Percentiles rank a stretch among this genome's conserved stretches.
These are phyloP conservation scores for Oryza nivara DNA, from an alignment of 176 grass and related monocot genomes.

Conservation along the genomic window DNA sequence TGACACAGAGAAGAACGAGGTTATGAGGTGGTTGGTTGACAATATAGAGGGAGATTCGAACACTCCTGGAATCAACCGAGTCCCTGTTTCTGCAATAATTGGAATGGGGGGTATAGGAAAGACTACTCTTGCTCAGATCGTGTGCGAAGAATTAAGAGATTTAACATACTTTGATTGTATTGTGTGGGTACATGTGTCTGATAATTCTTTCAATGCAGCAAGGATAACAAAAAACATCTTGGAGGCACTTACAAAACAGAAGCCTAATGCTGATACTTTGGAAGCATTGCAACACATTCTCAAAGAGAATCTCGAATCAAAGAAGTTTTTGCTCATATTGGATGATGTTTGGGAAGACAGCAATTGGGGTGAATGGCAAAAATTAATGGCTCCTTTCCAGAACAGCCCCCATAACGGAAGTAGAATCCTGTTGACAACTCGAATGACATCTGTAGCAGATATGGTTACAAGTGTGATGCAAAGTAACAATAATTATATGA, in stretches of 20 bases:
- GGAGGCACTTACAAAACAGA: constrained; percentile 21
- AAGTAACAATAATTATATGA: not conserved
- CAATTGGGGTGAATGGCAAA: constrained; percentile 15
- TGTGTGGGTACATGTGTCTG: constrained; percentile 44
- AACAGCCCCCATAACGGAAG: constrained; percentile 14
- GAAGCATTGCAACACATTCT: constrained; percentile 17
- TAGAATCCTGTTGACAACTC: constrained; percentile 47
- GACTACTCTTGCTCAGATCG: constrained; percentile 43
- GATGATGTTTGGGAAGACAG: constrained; percentile 56
- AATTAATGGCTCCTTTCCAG: constrained; percentile 40
- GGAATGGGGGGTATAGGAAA: constrained; percentile 36
- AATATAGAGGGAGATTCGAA: not conserved
- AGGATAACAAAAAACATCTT: constrained; percentile 38
- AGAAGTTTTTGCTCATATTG: constrained; percentile 47
- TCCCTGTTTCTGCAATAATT: constrained; percentile 33
- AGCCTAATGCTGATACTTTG: constrained; percentile 16
- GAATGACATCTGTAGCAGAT: constrained; percentile 32
- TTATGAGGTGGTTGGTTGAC: constrained; percentile 32
- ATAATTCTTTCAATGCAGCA: constrained; percentile 14
- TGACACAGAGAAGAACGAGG: constrained; percentile 25
- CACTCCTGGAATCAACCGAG: not conserved
- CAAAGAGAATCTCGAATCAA: not conserved
- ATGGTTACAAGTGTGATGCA: not conserved
- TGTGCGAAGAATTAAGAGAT: not conserved
- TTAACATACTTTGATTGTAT: not conserved